Percentiles rank a stretch among this genome's conserved stretches.
Conservation (phyloP, 805 yeast species). For the Zygosaccharomyces bailii region DNA sequence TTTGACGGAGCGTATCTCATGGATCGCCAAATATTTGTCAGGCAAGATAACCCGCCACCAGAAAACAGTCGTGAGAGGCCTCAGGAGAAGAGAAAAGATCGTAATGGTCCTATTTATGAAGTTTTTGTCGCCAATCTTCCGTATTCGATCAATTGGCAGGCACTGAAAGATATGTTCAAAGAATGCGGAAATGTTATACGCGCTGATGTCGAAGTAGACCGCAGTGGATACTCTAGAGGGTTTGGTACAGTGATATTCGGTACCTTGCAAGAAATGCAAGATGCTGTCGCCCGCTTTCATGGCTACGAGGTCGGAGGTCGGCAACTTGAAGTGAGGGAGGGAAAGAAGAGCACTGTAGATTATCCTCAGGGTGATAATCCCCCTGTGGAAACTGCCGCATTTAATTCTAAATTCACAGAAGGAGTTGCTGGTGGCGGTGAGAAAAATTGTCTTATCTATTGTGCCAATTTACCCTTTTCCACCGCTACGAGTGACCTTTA, state of each 20-base stretch:
- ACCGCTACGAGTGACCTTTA: conserved; percentile 81
- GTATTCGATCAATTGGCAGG: conserved; percentile 73
- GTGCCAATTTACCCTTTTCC: conserved; percentile 80
- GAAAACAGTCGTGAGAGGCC: conserved; percentile 29
- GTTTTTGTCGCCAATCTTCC: conserved; percentile 83
- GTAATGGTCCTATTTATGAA: conserved; percentile 39
- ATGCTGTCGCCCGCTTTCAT: conserved; percentile 66
- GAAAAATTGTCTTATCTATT: conserved; percentile 59
- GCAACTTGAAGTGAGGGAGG: conserved; percentile 73
- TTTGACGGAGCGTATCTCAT: conserved; percentile 59
- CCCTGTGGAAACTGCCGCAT: conserved; percentile 31
- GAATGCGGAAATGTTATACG: conserved; percentile 72
- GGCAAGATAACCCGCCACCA: conserved; percentile 88
- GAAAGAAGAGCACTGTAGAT: conserved; percentile 35
- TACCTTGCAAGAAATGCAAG: conserved; percentile 61
- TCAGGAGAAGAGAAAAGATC: conserved; percentile 16
- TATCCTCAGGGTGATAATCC: conserved; percentile 11
- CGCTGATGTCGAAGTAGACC: conserved; percentile 69
- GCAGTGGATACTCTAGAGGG: conserved; percentile 77
- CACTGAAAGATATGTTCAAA: conserved; percentile 76
- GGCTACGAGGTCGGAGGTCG: conserved; percentile 76
- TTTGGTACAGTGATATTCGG: conserved; percentile 76
- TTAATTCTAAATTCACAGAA: conserved; percentile 53
- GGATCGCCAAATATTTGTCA: conserved; percentile 79
- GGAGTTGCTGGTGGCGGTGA: conserved; percentile 62